Evolutionary conservation across 345 rosid species (phyloP).

Genomic region (Citrus sinensis): DNA sequence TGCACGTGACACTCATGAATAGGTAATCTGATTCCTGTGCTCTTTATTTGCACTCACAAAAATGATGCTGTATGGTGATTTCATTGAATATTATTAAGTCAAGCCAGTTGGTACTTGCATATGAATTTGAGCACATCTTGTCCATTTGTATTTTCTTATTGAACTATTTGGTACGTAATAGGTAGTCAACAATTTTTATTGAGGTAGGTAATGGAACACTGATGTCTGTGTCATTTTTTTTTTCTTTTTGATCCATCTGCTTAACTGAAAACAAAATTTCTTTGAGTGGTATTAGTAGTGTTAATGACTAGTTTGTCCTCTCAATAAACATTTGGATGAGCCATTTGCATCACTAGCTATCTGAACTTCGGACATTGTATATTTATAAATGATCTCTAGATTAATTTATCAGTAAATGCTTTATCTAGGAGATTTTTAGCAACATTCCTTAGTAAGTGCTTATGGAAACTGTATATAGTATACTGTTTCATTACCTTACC

Average conservation of each 20-base stretch:
- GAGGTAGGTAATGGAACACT: neutral
- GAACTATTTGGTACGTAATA: neutral
- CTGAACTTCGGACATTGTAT: neutral
- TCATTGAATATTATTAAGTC: constrained; percentile 1
- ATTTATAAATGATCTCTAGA: neutral
- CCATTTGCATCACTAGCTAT: neutral
- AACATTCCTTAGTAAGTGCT: neutral
- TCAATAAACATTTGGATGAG: neutral
- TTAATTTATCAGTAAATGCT: constrained; percentile 1
- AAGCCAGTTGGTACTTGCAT: constrained; percentile 14
- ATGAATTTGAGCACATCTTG: constrained; percentile 2
- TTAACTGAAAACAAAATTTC: neutral
- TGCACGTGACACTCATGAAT: constrained; percentile 9
- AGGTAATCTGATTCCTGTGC: constrained; percentile 15
- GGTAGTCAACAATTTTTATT: neutral
- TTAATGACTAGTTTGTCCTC: neutral
- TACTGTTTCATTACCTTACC: neutral
- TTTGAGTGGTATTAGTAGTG: neutral
- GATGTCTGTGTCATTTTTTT: neutral
- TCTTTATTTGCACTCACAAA: constrained; percentile 13
- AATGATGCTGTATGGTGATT: constrained; percentile 12
- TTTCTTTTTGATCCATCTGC: neutral
- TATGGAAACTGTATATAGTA: neutral
- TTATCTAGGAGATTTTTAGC: neutral
- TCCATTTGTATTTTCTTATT: neutral